Evolutionary conservation across 306 rosid genomes (phyloP).

Genomic region (Quercus berberidifolia): DNA sequence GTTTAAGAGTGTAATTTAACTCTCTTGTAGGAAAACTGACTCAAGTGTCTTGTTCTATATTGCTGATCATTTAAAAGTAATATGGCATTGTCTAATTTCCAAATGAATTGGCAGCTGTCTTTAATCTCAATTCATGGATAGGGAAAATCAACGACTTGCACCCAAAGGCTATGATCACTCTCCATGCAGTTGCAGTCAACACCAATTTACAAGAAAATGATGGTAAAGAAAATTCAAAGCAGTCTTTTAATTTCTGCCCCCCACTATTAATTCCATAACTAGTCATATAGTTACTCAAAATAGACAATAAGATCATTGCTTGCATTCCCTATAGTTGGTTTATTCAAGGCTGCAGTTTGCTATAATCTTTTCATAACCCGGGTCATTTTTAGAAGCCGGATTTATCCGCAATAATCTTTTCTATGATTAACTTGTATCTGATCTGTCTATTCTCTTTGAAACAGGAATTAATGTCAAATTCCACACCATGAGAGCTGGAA

Average conservation of each 20-base stretch:
- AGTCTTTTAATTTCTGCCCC: background rate
- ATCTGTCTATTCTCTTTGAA: background rate
- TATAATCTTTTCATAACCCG: too few relatives aligned
- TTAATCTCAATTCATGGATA: slow-evolving; percentile 72
- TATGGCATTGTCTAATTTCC: slow-evolving; percentile 5
- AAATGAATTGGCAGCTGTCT: slow-evolving; percentile 56
- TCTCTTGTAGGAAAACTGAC: background rate
- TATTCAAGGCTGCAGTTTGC: background rate
- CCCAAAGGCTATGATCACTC: slow-evolving; percentile 84
- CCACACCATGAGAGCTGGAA: slow-evolving; percentile 87
- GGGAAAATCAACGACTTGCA: slow-evolving; percentile 87
- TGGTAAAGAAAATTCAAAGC: slow-evolving; percentile 39
- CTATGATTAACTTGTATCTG: background rate
- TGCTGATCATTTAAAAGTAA: too few relatives aligned
- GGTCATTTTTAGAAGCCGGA: too few relatives aligned
- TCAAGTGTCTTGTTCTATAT: background rate
- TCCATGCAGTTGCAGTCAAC: slow-evolving; percentile 89
- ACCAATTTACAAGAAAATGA: slow-evolving; percentile 92
- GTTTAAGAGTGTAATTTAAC: background rate
- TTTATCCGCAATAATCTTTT: too few relatives aligned
- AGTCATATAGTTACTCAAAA: background rate
- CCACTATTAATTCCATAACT: background rate
- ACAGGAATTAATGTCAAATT: slow-evolving; percentile 87
- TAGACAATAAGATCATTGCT: background rate
- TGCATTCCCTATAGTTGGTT: background rate